Evolutionary conservation across 2,329 filamentous ascomycete genomes (phyloP), one percentile per base, ranked within the genome.

Genomic region (Botryotinia globosa): DNA sequence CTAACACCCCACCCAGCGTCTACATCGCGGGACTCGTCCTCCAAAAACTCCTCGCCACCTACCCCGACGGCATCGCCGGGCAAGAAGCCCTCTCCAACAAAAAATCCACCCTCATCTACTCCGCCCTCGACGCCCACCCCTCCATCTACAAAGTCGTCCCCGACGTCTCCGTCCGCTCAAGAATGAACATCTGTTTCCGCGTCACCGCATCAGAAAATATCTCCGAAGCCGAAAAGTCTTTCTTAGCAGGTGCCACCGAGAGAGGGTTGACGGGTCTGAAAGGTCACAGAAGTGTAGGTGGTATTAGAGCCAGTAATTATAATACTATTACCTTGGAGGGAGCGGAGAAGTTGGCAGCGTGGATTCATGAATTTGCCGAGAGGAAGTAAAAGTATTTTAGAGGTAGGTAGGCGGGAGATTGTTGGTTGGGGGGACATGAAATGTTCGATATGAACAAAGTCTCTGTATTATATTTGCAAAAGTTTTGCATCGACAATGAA

Each of bases 101-200:
- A 77, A 98, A 98, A 84, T 91, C 95, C 0, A 78, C 87, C 25
- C 81, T 92, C 45, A 89, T 98, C 71, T 98, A 99, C 80, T 85
- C 82, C 1, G 90, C 90, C 0, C 86, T 98, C 12, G 95, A 98
- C 77, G 88, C 88, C 62, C 85, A 92, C 77, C 87, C 92, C 0
- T 84, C 90, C 0, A 83, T 91, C n/a, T 98, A 97, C 84, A 86
- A 85, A 69, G 88, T 78, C 45, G 90, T 98, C 0, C 93, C 94
- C 0, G 87, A 92, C 77, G 92, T 92, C 83, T 84, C 85, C 34
- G 91, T 87, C 4, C 91, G 94, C 72, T 97, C 93, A 78, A 86
- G 94, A 72, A 97, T 98, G 92, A 98, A 98, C 83, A 92, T 98
- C 73, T 98, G 94, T 86, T 98, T 98, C 86, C 86, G 94, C 25